Base-by-base conservation (phyloP, 306 rosid species). In the Quercus dentata region DNA sequence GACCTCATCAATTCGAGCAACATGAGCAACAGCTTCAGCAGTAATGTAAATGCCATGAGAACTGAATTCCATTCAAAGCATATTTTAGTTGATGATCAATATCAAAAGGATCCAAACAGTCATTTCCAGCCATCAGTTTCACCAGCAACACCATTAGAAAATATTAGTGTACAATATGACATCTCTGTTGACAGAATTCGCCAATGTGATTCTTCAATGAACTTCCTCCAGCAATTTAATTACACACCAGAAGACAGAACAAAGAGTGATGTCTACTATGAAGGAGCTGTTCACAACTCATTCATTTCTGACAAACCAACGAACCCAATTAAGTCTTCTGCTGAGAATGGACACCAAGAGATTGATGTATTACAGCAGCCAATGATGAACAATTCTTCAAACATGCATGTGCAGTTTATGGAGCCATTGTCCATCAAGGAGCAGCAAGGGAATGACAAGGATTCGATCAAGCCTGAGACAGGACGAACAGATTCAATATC, bases 401-500 rank as follows among this genome's bases (percentile, higher is more conserved):
- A 81, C 56, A 55, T 59, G 78, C 81, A 79, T 8, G 31, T 56
- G 11, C 90, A 88, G 23, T 85, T 51, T 38, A 56, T 56, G 87
- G 91, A 87, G 35, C 76, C 88, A 20, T 35, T 65, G 41, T 90
- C 71, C 49, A 69, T 81, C 78, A 88, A 83, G 67, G 93, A 91
- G 68, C 84, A 86, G 82, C 91, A 81, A 30, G 92, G 84, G 13
- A 76, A 83, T 18, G 83, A 92, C 12, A 88, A 87, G 83, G 91
- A 90, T 21, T 83, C 81, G 9, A 64, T 82, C 78, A 88, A 85
- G 83, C 82, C 85, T 0, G 90, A 72, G 49, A 83, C 76, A 51
- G 95, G 94, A 3, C 68, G 88, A 72, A 84, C 89, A 31, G 92
- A 88, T 85, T 91, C 97, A 0, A 68, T 87, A 76, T 95, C 99